Conservation (phyloP, 2,329 filamentous ascomycete genomes). For the Stemphylium beticola region DNA sequence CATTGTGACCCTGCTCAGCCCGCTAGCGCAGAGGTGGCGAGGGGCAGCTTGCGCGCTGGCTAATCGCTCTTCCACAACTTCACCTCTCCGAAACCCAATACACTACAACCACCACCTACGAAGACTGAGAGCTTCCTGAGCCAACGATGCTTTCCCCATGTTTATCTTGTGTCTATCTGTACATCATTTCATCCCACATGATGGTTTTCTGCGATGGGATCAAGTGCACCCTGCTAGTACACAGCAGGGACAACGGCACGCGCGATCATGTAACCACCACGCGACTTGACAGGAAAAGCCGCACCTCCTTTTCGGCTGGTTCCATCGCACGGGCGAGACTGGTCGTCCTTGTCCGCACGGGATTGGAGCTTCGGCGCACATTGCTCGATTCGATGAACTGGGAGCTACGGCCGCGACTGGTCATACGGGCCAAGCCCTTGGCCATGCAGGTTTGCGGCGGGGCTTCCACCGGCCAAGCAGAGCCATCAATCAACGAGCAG, state of each 20-base stretch:
- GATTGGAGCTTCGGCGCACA: slow-evolving; percentile 15
- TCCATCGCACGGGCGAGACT: slow-evolving; percentile 6
- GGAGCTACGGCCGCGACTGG: slow-evolving; percentile 13
- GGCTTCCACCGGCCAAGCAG: slow-evolving; percentile 11
- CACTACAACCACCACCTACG: neutral
- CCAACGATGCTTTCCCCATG: neutral
- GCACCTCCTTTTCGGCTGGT: neutral
- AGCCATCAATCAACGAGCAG: neutral
- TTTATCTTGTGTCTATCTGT: neutral
- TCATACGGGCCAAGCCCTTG: slow-evolving; percentile 22
- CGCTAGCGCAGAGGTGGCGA: slow-evolving; percentile 5
- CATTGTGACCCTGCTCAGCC: neutral
- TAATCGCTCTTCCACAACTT: neutral
- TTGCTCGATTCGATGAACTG: slow-evolving; percentile 17
- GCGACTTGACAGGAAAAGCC: slow-evolving; percentile 1
- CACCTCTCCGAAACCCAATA: neutral
- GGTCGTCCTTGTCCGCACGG: neutral
- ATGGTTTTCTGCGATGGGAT: neutral
- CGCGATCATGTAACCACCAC: slow-evolving; percentile 2
- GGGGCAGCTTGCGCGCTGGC: neutral
- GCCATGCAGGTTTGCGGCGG: slow-evolving; percentile 13
- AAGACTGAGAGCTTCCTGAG: neutral
- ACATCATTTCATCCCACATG: neutral
- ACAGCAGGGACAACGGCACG: slow-evolving; percentile 1
- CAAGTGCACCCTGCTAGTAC: neutral